A percentile compares a stretch with the other conserved stretches of the same genome.
These are phyloP conservation scores for Tolypocladium capitatum DNA, from an alignment of 2,329 filamentous ascomycete genomes.

Conservation along the genomic window DNA sequence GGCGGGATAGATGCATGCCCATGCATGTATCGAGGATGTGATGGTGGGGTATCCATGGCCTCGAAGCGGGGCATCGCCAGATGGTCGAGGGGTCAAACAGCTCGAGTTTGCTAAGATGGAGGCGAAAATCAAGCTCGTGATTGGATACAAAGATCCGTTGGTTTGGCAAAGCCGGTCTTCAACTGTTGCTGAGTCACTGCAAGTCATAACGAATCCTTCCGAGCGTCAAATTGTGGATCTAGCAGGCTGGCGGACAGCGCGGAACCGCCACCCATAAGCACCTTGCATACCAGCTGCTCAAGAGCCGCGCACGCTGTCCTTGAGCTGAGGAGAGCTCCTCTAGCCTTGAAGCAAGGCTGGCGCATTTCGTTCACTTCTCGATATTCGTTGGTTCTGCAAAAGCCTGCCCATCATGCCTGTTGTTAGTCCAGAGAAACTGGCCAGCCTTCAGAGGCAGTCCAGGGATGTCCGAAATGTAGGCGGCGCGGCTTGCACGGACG, in stretches of 20 bases:
- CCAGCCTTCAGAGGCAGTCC: slow-evolving; percentile 75
- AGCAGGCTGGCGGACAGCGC: slow-evolving; percentile 1
- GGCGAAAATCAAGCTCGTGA: not conserved
- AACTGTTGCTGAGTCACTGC: not conserved
- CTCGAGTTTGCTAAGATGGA: not conserved
- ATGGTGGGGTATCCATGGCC: slow-evolving; percentile 9
- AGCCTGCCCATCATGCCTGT: slow-evolving; percentile 59
- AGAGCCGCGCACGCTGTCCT: not conserved
- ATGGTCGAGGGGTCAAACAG: not conserved
- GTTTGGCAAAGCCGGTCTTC: not conserved
- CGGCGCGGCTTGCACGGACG: not conserved
- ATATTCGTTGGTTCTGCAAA: not conserved
- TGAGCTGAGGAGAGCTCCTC: not conserved
- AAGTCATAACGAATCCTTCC: not conserved
- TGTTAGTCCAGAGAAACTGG: slow-evolving; percentile 79
- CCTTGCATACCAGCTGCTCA: not conserved
- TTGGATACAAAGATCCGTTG: not conserved
- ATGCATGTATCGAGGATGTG: slow-evolving; percentile 13
- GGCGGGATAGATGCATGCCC: slow-evolving; percentile 13
- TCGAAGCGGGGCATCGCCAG: slow-evolving; percentile 13
- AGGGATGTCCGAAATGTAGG: slow-evolving; percentile 85
- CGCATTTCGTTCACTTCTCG: not conserved
- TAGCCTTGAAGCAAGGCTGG: not conserved
- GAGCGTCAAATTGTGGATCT: not conserved
- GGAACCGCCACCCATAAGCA: not conserved